These are phyloP conservation scores for Talaromyces adpressus DNA, from an alignment of 495 filamentous ascomycete genomes.

Conservation along the genomic window DNA sequence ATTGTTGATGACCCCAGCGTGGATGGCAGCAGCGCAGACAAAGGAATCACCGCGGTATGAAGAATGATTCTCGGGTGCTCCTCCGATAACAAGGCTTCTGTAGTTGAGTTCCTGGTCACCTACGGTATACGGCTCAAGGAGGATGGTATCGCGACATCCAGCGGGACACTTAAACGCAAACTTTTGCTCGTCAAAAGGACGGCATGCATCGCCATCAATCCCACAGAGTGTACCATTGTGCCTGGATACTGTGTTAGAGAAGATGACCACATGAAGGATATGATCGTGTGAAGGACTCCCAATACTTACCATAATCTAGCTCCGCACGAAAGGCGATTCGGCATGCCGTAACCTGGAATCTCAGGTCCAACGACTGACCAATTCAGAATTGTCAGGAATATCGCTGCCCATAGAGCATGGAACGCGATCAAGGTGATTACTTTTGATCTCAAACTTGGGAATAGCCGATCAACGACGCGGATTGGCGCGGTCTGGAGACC, in stretches of 20 bases:
- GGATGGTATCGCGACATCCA: slow-evolving; percentile 52
- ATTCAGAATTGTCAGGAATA: slow-evolving; percentile 58
- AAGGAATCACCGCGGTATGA: slow-evolving; percentile 73
- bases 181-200: slow-evolving; percentile 58
- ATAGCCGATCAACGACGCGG: slow-evolving; percentile 46
- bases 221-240: slow-evolving; percentile 55
- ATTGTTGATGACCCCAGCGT: slow-evolving; percentile 62
- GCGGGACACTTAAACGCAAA: slow-evolving; percentile 72
- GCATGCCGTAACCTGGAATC: slow-evolving; percentile 54
- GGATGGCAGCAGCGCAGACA: slow-evolving; percentile 67
- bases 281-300: no score
- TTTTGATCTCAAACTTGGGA: slow-evolving; percentile 48
- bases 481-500: slow-evolving; percentile 55
- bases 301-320: slow-evolving; percentile 43
- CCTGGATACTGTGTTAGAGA: slow-evolving; percentile 16
- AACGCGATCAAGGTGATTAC: slow-evolving; percentile 44
- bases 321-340: slow-evolving; percentile 45
- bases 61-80: slow-evolving; percentile 37
- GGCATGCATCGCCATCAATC: slow-evolving; percentile 62
- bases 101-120: slow-evolving; percentile 63
- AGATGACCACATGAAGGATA: no score
- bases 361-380: slow-evolving; percentile 48
- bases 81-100: slow-evolving; percentile 60
- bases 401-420: slow-evolving; percentile 56
- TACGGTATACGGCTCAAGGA: slow-evolving; percentile 64